These are phyloP conservation scores for Mycena floridula DNA, from an alignment of 768 basidiomycete genomes.

Conservation along the genomic window DNA sequence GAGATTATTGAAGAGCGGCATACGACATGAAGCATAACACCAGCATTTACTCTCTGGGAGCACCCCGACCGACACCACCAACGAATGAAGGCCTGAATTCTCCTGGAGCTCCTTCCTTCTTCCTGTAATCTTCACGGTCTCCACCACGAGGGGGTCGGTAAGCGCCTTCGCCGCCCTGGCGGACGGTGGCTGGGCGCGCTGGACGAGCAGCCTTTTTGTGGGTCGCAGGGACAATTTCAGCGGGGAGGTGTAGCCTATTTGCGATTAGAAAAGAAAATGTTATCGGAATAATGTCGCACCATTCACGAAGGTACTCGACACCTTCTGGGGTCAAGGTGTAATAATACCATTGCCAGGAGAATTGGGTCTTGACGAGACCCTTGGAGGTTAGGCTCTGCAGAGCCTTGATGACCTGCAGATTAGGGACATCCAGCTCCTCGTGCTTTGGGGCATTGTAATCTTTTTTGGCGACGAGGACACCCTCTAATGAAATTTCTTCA, in stretches of 20 bases:
- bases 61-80: slow-evolving; percentile 80
- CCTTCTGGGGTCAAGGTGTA: slow-evolving; percentile 96
- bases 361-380: slow-evolving; percentile 97
- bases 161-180: slow-evolving; percentile 68
- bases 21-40: too few relatives aligned
- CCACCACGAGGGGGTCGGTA: slow-evolving; percentile 86
- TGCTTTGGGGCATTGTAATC: slow-evolving; percentile 98
- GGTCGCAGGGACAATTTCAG: slow-evolving; percentile 94
- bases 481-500: slow-evolving; percentile 52
- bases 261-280: background rate
- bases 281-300: slow-evolving; percentile 19
- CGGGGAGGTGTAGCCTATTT: slow-evolving; percentile 83
- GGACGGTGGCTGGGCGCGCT: slow-evolving; percentile 71
- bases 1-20: too few relatives aligned
- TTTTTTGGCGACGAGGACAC: slow-evolving; percentile 98
- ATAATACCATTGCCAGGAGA: slow-evolving; percentile 99
- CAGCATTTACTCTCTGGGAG: slow-evolving; percentile 66
- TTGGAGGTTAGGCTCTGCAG: slow-evolving; percentile 63
- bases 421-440: slow-evolving; percentile 76
- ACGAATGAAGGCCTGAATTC: slow-evolving; percentile 87
- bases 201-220: slow-evolving; percentile 95
- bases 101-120: slow-evolving; percentile 86
- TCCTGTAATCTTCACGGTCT: slow-evolving; percentile 90
- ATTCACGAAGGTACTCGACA: slow-evolving; percentile 94
- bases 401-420: slow-evolving; percentile 67